A percentile compares a stretch with the other conserved stretches of the same genome.
phyloP scores from a whole-genome alignment of 371 early-diverging fungal genomes.

The Mortierella sp. region DNA sequence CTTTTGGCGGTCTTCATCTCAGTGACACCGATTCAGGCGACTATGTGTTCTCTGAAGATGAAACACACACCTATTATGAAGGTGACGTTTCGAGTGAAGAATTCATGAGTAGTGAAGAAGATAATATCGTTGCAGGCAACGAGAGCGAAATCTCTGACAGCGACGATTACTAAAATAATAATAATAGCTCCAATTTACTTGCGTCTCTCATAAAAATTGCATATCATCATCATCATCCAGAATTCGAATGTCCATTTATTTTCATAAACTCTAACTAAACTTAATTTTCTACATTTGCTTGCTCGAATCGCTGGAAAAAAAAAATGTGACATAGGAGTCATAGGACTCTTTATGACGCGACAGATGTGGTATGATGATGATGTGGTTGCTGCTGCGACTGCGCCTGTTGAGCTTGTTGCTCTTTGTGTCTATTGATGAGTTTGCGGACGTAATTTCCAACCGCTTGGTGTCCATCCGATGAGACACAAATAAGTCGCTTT shows the following conservation, averaged over 20 bases:
- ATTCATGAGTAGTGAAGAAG: neutral
- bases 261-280: too few species aligned
- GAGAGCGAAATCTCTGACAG: neutral
- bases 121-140: neutral
- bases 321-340: neutral
- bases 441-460: constrained; percentile 54
- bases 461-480: constrained; percentile 61
- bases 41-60: too few species aligned
- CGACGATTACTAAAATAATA: neutral
- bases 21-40: neutral
- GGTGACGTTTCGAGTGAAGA: neutral
- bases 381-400: constrained; percentile 34
- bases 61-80: neutral
- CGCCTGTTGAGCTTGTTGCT: constrained; percentile 33
- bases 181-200: too few species aligned
- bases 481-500: constrained; percentile 75
- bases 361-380: constrained; percentile 28
- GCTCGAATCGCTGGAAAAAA: too few species aligned
- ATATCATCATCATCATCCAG: too few species aligned
- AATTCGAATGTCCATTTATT: too few species aligned
- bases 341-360: constrained; percentile 12
- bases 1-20: neutral
- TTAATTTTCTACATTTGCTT: neutral
- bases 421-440: constrained; percentile 38
- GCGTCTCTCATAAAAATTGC: too few species aligned